These are phyloP conservation scores for Metschnikowia chrysomelidarum DNA, from an alignment of 805 yeast genomes.

Conservation along the genomic window DNA sequence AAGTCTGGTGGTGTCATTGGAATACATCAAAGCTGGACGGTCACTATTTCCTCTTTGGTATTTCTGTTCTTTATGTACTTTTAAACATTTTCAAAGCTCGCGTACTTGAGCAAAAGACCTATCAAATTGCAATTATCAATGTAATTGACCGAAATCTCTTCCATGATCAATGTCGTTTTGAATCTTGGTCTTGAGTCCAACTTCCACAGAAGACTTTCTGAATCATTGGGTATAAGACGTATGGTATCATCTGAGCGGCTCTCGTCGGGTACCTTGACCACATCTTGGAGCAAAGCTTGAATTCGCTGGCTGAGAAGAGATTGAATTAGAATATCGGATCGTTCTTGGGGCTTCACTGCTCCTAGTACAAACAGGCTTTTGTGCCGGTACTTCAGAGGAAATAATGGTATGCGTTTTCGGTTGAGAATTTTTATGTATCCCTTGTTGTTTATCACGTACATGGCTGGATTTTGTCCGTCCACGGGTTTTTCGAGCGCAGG, in stretches of 20 bases:
- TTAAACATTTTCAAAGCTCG: constrained; percentile 5
- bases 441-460: constrained; percentile 26
- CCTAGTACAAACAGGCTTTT: constrained; percentile 7
- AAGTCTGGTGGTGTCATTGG: constrained; percentile 21
- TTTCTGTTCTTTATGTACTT: constrained; percentile 15
- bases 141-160: constrained; percentile 17
- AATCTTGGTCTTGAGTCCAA: constrained; percentile 13
- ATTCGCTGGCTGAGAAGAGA: constrained; percentile 4
- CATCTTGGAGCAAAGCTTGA: not conserved
- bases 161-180: constrained; percentile 15
- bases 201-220: constrained; percentile 1
- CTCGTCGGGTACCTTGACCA: not conserved
- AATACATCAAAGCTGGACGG: constrained; percentile 12
- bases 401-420: constrained; percentile 21
- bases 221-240: constrained; percentile 1
- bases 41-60: constrained; percentile 11
- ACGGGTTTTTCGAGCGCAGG: constrained; percentile 21
- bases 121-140: constrained; percentile 15
- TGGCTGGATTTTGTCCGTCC: constrained; percentile 22
- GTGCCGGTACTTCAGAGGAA: constrained; percentile 27
- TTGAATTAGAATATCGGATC: constrained; percentile 17
- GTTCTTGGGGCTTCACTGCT: constrained; percentile 8
- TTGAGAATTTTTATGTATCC: constrained; percentile 20
- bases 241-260: not conserved
- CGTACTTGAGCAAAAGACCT: constrained; percentile 5